Base-by-base conservation (phyloP, 352 stramenopile species). In the Pythium scleroteichum region DNA sequence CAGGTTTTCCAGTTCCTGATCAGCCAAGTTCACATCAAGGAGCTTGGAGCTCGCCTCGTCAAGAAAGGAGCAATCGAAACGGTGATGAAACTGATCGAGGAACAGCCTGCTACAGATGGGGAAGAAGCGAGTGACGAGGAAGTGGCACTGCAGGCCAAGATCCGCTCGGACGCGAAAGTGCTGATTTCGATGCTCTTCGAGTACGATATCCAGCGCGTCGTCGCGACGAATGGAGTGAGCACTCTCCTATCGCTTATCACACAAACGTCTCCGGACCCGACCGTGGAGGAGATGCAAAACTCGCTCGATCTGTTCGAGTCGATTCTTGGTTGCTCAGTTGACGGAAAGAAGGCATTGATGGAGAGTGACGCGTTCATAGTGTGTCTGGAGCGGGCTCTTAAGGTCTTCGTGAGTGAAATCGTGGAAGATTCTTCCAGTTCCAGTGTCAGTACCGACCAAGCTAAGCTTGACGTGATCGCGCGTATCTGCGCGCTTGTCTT, bases 231-330 rank as follows among this genome's bases (percentile, higher is more conserved):
- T 47, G 84, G 82, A 13, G 69, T 91, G n/a, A 69, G 76, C 24
- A 79, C 81, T 20, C 62, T 92, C 35, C 59, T 92, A 10, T 76
- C 79, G 53, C 66, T 72, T 0, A 75, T 71, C 26, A 49, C 54
- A 55, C 62, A 24, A 16, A 62, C 33, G 45, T 62, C 50, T n/a
- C n/a, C 46, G 1, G 17, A 60, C 7, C 57, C 50, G 49, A 41
- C 67, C 1, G 65, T 77, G 0, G 72, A 73, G 20, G 66, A 82
- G 13, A 69, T 69, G 4, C 70, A 87, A 17, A 60, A 61, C 22
- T 70, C 82, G 56, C 51, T 92, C 19, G 68, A 83, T 60, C 78
- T 86, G 17, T 89, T 90, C 40, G 80, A 79, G n/a, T 71, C 75
- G 22, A 78, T 92, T 39, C 64, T 79, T 12, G 68, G 70, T 13